phyloP scores from a whole-genome alignment of 176 grass and related monocot genomes.

The Leersia perrieri region DNA sequence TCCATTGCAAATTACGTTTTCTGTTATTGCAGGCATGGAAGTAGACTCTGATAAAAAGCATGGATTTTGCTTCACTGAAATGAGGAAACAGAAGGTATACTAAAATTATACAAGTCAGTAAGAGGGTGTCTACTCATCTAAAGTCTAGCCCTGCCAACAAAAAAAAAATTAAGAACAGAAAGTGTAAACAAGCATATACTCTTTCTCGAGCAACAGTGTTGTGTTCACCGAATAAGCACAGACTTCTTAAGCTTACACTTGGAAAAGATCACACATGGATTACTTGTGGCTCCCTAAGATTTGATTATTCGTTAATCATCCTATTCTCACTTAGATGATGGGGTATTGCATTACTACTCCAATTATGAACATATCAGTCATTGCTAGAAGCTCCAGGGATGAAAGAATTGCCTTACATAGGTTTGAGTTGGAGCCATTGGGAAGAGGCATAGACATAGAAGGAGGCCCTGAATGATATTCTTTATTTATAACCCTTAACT shows the following conservation, averaged over 20 bases:
- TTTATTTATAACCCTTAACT: constrained; percentile 73
- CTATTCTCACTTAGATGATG: not conserved
- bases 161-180: not conserved
- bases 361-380: not conserved
- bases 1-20: constrained; percentile 65
- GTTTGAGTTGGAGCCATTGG: constrained; percentile 71
- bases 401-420: constrained; percentile 47
- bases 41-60: constrained; percentile 64
- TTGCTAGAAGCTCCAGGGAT: constrained; percentile 15
- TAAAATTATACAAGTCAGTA: constrained; percentile 10
- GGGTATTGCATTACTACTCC: constrained; percentile 2
- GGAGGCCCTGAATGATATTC: constrained; percentile 47
- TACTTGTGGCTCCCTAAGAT: not conserved
- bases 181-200: not conserved
- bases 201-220: not conserved
- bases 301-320: not conserved
- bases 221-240: not conserved
- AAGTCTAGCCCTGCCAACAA: not conserved
- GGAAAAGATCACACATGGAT: not conserved
- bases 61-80: constrained; percentile 77
- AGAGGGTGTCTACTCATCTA: not conserved
- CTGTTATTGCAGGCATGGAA: constrained; percentile 43
- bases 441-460: constrained; percentile 45
- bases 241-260: not conserved
- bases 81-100: constrained; percentile 19